phyloP scores from a whole-genome alignment of 192 early-diverging fungal species.

The Gamsiella multidivaricata region DNA sequence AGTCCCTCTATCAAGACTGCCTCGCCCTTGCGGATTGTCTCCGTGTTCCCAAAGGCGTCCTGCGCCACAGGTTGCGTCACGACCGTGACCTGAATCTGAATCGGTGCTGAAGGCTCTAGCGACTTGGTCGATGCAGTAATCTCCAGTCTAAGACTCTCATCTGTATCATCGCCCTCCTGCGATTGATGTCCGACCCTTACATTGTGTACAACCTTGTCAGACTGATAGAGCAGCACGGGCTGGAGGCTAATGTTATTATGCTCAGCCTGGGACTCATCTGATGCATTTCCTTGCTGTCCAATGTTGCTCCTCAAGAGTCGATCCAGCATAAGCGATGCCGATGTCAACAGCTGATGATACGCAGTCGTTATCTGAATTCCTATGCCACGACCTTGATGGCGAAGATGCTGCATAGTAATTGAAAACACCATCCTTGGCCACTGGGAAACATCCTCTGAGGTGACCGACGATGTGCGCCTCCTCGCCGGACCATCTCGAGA shows the following conservation, averaged over 20 bases:
- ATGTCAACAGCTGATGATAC: neutral
- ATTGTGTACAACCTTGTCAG: conserved; percentile 13
- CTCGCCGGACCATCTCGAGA: conserved; percentile 11
- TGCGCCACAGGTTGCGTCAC: conserved; percentile 24
- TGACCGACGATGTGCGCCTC: neutral
- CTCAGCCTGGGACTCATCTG: too few species aligned
- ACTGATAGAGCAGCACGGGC: conserved; percentile 21
- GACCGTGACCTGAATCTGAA: conserved; percentile 29
- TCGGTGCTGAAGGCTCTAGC: neutral
- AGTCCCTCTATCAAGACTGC: conserved; percentile 45
- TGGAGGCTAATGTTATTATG: neutral
- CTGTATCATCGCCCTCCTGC: neutral
- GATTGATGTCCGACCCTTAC: conserved; percentile 10
- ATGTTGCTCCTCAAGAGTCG: neutral
- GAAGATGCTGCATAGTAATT: conserved; percentile 40
- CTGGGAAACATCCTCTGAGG: conserved; percentile 2
- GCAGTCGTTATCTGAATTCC: neutral
- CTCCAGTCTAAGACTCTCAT: conserved; percentile 17
- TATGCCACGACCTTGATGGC: neutral
- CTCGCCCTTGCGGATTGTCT: conserved; percentile 41
- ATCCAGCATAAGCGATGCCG: conserved; percentile 1
- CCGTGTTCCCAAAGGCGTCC: conserved; percentile 34
- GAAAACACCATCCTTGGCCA: conserved; percentile 36
- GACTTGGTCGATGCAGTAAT: conserved; percentile 31
- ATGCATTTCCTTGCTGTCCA: too few species aligned